A percentile compares a stretch with the other conserved stretches of the same genome.
phyloP scores from a whole-genome alignment of 352 stramenopile genomes.

The Phytophthora fragariae region DNA sequence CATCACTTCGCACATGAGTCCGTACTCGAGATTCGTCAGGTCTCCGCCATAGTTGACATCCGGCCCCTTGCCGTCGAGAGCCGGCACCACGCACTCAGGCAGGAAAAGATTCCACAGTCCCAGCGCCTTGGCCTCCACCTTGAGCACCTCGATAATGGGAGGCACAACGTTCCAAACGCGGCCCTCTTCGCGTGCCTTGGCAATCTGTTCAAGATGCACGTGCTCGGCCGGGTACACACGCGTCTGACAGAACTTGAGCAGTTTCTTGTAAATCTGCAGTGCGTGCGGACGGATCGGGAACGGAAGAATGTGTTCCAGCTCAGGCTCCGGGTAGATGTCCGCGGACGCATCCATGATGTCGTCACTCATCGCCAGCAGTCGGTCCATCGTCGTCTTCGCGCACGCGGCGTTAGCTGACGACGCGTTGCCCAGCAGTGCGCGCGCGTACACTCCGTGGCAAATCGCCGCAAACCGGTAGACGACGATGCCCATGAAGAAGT shows the following conservation, averaged over 20 bases:
- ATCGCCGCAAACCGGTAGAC: slow-evolving; percentile 84
- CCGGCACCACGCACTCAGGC: slow-evolving; percentile 61
- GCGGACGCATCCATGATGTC: slow-evolving; percentile 45
- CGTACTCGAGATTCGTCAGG: slow-evolving; percentile 94
- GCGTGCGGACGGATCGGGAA: slow-evolving; percentile 85
- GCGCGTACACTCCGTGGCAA: slow-evolving; percentile 82
- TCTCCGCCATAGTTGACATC: slow-evolving; percentile 71
- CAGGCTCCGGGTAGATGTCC: slow-evolving; percentile 57
- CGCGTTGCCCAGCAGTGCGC: slow-evolving; percentile 78
- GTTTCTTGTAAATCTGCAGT: slow-evolving; percentile 80
- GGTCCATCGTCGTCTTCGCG: slow-evolving; percentile 74
- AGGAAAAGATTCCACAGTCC: slow-evolving; percentile 98
- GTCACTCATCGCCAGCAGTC: slow-evolving; percentile 58
- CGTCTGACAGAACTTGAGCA: slow-evolving; percentile 90
- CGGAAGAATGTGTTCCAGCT: slow-evolving; percentile 63
- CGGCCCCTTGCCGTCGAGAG: slow-evolving; percentile 52
- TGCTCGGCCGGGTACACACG: slow-evolving; percentile 93
- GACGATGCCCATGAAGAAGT: slow-evolving; percentile 79
- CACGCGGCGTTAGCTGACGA: slow-evolving; percentile 77
- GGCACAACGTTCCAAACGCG: slow-evolving; percentile 88
- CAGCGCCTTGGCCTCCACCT: slow-evolving; percentile 89
- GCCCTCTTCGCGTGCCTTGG: slow-evolving; percentile 53
- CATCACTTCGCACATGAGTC: slow-evolving; percentile 96
- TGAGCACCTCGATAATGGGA: slow-evolving; percentile 90
- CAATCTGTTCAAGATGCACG: slow-evolving; percentile 83